Conservation (phyloP, 768 basidiomycete species). For the Trametes elegans region DNA sequence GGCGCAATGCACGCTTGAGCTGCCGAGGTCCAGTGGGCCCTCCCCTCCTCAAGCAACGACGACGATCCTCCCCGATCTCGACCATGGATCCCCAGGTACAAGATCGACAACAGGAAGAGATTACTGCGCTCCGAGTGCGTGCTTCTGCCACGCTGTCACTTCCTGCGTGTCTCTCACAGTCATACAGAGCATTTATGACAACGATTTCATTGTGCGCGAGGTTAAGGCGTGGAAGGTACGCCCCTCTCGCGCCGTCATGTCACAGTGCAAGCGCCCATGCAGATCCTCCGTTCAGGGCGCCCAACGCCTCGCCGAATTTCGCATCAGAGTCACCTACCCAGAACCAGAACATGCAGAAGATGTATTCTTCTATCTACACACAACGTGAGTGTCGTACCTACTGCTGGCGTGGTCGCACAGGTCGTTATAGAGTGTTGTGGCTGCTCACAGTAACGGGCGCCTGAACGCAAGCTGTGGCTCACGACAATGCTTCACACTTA, state of each 20-base stretch:
- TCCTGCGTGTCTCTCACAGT: not conserved
- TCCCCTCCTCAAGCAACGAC: slow-evolving; percentile 56
- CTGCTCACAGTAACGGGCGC: not conserved
- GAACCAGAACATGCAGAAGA: slow-evolving; percentile 53
- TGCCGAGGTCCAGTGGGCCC: slow-evolving; percentile 67
- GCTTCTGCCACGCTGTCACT: not conserved
- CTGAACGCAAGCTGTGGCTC: not conserved
- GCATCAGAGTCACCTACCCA: slow-evolving; percentile 68
- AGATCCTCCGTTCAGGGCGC: slow-evolving; percentile 49
- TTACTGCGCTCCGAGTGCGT: slow-evolving; percentile 59
- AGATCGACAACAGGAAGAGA: slow-evolving; percentile 67
- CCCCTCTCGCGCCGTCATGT: not conserved
- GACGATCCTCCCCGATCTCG: slow-evolving; percentile 29
- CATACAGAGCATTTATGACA: slow-evolving; percentile 64
- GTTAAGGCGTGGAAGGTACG: slow-evolving; percentile 82
- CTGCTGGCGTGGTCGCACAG: too few species aligned
- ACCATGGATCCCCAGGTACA: slow-evolving; percentile 66
- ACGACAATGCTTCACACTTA: slow-evolving; percentile 25
- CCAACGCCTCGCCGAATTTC: slow-evolving; percentile 68
- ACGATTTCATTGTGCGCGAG: slow-evolving; percentile 72
- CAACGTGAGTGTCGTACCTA: slow-evolving; percentile 55
- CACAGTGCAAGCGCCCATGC: slow-evolving; percentile 1
- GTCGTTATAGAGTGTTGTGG: not conserved
- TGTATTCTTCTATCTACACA: slow-evolving; percentile 64
- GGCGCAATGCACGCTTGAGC: slow-evolving; percentile 69